Conservation (phyloP, 2,329 filamentous ascomycete species). For the Ceratocystis colombiana region DNA sequence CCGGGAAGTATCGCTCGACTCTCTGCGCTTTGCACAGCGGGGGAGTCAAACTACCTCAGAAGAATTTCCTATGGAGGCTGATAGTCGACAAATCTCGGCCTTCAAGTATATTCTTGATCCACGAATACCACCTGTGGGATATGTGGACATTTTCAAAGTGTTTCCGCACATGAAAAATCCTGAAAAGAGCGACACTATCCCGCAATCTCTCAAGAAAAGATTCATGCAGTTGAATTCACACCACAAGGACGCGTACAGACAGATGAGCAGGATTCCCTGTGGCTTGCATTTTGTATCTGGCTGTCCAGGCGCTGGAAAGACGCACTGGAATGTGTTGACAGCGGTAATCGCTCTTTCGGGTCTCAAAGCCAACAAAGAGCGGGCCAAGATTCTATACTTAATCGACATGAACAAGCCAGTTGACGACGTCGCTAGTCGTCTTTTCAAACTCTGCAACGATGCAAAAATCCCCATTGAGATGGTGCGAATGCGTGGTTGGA, state of each 20-base stretch:
- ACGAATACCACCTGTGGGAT: constrained; percentile 26
- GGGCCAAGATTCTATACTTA: constrained; percentile 36
- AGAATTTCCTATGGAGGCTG: neutral
- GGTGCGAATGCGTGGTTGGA: constrained; percentile 37
- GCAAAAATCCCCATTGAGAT: constrained; percentile 33
- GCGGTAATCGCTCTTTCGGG: constrained; percentile 33
- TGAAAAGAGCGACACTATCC: constrained; percentile 25
- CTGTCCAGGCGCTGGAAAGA: constrained; percentile 41
- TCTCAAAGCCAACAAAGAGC: neutral
- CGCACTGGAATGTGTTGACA: constrained; percentile 39
- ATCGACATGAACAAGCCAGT: constrained; percentile 41
- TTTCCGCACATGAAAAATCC: constrained; percentile 34
- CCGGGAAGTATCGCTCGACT: neutral
- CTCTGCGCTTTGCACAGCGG: neutral
- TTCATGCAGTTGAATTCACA: constrained; percentile 34
- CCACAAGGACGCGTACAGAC: constrained; percentile 34
- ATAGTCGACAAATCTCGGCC: constrained; percentile 25
- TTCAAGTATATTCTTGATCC: constrained; percentile 34
- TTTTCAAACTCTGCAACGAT: constrained; percentile 33
- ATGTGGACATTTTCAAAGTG: constrained; percentile 28
- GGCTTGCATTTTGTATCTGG: constrained; percentile 39
- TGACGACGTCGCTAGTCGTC: constrained; percentile 38
- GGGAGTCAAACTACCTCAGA: neutral
- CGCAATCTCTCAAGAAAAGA: constrained; percentile 29
- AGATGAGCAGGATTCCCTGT: constrained; percentile 34